Conservation (phyloP, 2,329 filamentous ascomycete genomes). For the Colletotrichum magnum region DNA sequence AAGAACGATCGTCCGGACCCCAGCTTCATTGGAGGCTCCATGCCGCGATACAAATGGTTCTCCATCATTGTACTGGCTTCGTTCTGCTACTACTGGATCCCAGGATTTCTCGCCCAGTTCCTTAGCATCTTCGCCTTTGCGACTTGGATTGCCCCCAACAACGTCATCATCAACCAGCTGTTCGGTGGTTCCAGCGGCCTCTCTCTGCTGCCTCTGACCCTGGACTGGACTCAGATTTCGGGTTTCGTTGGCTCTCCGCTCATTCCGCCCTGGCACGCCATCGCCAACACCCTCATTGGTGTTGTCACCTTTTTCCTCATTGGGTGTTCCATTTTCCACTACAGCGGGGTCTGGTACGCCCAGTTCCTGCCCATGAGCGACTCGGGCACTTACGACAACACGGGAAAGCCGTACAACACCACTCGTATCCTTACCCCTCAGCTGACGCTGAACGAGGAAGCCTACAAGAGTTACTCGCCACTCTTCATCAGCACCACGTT, state of each 20-base stretch:
- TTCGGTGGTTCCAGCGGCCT: slow-evolving; percentile 79
- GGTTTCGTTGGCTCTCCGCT: slow-evolving; percentile 78
- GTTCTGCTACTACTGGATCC: slow-evolving; percentile 78
- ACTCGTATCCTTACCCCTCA: slow-evolving; percentile 72
- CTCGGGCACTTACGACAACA: slow-evolving; percentile 80
- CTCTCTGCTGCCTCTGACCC: slow-evolving; percentile 79
- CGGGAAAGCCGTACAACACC: slow-evolving; percentile 74
- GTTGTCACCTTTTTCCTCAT: slow-evolving; percentile 76
- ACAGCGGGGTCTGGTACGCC: slow-evolving; percentile 74
- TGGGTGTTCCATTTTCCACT: slow-evolving; percentile 73
- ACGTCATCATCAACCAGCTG: slow-evolving; percentile 77
- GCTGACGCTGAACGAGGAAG: slow-evolving; percentile 73
- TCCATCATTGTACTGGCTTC: slow-evolving; percentile 68
- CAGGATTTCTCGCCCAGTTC: slow-evolving; percentile 78
- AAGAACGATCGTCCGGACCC: slow-evolving; percentile 63
- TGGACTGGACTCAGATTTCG: slow-evolving; percentile 82
- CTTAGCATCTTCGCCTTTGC: slow-evolving; percentile 79
- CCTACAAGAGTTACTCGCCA: slow-evolving; percentile 77
- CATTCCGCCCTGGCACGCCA: slow-evolving; percentile 81
- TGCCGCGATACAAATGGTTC: slow-evolving; percentile 78
- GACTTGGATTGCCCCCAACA: slow-evolving; percentile 80
- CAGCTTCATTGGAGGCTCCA: slow-evolving; percentile 72
- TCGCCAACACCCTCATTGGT: slow-evolving; percentile 79
- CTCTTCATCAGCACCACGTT: slow-evolving; percentile 81
- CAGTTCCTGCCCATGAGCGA: slow-evolving; percentile 79